These are phyloP conservation scores for Salvia splendens DNA, from an alignment of 257 asterid species.

Conservation along the genomic window DNA sequence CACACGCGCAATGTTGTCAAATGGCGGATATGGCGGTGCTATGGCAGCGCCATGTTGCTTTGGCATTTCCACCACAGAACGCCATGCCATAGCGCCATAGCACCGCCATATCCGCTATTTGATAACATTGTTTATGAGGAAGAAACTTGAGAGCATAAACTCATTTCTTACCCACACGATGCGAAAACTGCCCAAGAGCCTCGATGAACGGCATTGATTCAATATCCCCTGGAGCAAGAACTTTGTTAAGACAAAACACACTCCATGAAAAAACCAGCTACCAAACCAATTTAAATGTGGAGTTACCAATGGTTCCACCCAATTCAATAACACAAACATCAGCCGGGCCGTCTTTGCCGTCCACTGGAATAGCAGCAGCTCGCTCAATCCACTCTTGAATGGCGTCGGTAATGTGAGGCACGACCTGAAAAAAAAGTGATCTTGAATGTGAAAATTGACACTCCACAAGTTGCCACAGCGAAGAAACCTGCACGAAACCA, in stretches of 20 bases:
- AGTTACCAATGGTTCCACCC: conserved; percentile 81
- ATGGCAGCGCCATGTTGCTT: too few relatives aligned
- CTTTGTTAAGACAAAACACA: conserved; percentile 1
- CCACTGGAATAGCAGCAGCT: conserved; percentile 70
- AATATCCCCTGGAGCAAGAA: conserved; percentile 71
- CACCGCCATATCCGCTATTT: too few relatives aligned
- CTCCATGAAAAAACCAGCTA: neutral
- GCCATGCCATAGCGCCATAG: too few relatives aligned
- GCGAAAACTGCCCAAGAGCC: conserved; percentile 91
- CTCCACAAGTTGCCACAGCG: neutral
- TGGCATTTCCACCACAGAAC: too few relatives aligned
- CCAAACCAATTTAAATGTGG: neutral
- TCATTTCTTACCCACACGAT: conserved; percentile 69
- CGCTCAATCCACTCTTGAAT: conserved; percentile 87
- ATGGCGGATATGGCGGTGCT: too few relatives aligned
- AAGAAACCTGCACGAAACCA: conserved; percentile 14
- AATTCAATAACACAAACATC: conserved; percentile 83
- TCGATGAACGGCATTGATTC: conserved; percentile 96
- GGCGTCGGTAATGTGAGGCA: conserved; percentile 84
- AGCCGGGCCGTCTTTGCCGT: conserved; percentile 76
- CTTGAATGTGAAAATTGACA: conserved; percentile 22
- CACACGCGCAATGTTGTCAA: too few relatives aligned
- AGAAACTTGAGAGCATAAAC: conserved; percentile 23
- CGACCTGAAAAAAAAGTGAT: conserved; percentile 52
- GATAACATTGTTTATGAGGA: too few relatives aligned